Evolutionary conservation across 495 filamentous ascomycete species (phyloP).

Genomic region (Coniosporium apollinis): DNA sequence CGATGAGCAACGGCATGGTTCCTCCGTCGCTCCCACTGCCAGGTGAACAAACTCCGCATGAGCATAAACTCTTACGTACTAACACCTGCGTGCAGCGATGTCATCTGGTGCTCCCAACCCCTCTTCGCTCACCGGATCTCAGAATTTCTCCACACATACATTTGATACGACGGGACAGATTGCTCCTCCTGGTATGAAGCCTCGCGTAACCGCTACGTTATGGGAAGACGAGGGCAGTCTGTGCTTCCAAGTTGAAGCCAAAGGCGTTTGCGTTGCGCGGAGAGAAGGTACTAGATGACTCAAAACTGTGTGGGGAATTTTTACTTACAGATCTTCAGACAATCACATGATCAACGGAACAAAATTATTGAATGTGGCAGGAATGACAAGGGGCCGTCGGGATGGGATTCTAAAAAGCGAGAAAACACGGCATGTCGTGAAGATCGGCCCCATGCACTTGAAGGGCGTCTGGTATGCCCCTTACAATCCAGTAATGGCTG

Average conservation of each 20-base stretch:
- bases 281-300: constrained; percentile 57
- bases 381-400: constrained; percentile 90
- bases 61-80: neutral
- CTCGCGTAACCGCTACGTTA: constrained; percentile 87
- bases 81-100: constrained; percentile 11
- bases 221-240: constrained; percentile 98
- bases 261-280: constrained; percentile 88
- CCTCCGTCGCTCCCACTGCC: constrained; percentile 16
- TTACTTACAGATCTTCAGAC: constrained; percentile 39
- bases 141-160: constrained; percentile 31
- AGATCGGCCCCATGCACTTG: constrained; percentile 97
- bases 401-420: constrained; percentile 98
- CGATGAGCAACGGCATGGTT: constrained; percentile 36
- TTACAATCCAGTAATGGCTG: neutral
- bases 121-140: constrained; percentile 9
- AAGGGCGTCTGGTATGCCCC: constrained; percentile 88
- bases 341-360: constrained; percentile 99
- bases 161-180: constrained; percentile 87
- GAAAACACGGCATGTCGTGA: constrained; percentile 90
- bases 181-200: constrained; percentile 91
- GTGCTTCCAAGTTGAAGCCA: constrained; percentile 94
- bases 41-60: constrained; percentile 13
- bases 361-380: constrained; percentile 89
- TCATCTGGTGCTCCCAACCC: constrained; percentile 10
- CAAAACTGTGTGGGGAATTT: constrained; percentile 4